A percentile compares a stretch with the other conserved stretches of the same genome.
phyloP scores from a whole-genome alignment of 1,284 basidiomycete species.

The Cutaneotrichosporon daszewskae region DNA sequence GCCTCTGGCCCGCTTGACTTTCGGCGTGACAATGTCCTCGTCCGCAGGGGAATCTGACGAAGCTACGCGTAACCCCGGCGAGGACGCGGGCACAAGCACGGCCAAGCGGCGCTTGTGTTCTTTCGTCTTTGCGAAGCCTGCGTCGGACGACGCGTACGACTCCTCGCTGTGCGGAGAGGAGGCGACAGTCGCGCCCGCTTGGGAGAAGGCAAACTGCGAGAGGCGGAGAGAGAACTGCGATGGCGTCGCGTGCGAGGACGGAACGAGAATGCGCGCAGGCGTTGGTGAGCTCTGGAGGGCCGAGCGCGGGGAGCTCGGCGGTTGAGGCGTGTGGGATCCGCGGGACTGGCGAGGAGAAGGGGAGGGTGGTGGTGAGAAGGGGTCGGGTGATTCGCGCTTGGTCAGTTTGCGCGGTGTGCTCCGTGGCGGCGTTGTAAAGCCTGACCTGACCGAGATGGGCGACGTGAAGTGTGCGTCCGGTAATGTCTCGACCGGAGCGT shows the following conservation, averaged over 20 bases:
- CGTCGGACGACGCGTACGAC: not conserved
- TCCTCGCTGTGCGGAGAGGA: not conserved
- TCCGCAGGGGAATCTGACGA: conserved; percentile 31
- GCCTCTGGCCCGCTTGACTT: not conserved
- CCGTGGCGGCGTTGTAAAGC: conserved; percentile 8
- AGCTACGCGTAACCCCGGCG: conserved; percentile 3
- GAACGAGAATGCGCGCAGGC: not conserved
- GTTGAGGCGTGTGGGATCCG: too few species aligned
- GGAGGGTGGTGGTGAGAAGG: conserved; percentile 6
- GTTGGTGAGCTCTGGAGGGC: conserved; percentile 9
- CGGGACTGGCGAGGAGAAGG: too few species aligned
- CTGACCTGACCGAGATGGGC: conserved; percentile 5
- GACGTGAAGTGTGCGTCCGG: conserved; percentile 9
- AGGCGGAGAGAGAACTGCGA: conserved; percentile 2
- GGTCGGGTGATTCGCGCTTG: not conserved
- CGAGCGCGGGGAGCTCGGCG: not conserved
- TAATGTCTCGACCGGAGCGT: conserved; percentile 2
- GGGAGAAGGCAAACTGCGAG: not conserved
- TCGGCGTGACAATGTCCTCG: conserved; percentile 30
- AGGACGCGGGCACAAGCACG: conserved; percentile 21
- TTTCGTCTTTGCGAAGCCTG: not conserved
- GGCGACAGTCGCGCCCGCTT: not conserved
- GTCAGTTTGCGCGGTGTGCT: conserved; percentile 2
- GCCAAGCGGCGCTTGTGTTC: too few species aligned
- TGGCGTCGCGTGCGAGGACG: too few species aligned